Percentiles rank a stretch among this genome's conserved stretches.
Conservation (phyloP, 306 rosid genomes). For the Purshia tridentata region DNA sequence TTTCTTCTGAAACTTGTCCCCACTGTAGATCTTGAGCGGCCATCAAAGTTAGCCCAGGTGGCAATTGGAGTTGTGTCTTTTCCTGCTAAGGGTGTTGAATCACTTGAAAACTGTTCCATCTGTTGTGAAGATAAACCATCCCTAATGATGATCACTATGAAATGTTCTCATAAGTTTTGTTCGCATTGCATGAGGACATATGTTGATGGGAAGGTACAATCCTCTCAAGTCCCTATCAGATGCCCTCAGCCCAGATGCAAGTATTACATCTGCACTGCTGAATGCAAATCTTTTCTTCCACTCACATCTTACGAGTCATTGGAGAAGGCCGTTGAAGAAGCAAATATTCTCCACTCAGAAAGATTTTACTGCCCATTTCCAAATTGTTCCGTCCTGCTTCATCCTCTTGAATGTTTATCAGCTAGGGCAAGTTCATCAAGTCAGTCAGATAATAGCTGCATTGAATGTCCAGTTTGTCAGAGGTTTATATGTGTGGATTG, state of each 20-base stretch:
- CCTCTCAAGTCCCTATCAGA: constrained; percentile 74
- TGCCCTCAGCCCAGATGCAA: constrained; percentile 86
- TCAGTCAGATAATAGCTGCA: constrained; percentile 69
- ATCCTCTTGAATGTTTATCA: constrained; percentile 65
- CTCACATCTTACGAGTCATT: constrained; percentile 56
- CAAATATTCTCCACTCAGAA: constrained; percentile 46
- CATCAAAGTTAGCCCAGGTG: constrained; percentile 79
- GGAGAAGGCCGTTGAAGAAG: constrained; percentile 68
- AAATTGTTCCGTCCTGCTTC: constrained; percentile 76
- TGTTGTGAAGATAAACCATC: constrained; percentile 86
- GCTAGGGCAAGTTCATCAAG: constrained; percentile 76
- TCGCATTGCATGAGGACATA: constrained; percentile 81
- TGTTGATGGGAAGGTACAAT: constrained; percentile 63
- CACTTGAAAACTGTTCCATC: constrained; percentile 75
- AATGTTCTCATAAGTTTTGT: constrained; percentile 88
- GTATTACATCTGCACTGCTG: constrained; percentile 57
- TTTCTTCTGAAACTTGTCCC: constrained; percentile 69
- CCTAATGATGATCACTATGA: constrained; percentile 68
- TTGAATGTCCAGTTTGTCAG: constrained; percentile 85
- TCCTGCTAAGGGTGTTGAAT: constrained; percentile 49
- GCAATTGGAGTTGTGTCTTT: constrained; percentile 76
- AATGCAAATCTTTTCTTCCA: constrained; percentile 82
- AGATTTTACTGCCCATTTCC: constrained; percentile 89
- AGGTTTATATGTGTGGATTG: constrained; percentile 80
- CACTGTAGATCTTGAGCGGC: constrained; percentile 56